Conservation (phyloP, 345 rosid species). For the Kernera saxatilis region DNA sequence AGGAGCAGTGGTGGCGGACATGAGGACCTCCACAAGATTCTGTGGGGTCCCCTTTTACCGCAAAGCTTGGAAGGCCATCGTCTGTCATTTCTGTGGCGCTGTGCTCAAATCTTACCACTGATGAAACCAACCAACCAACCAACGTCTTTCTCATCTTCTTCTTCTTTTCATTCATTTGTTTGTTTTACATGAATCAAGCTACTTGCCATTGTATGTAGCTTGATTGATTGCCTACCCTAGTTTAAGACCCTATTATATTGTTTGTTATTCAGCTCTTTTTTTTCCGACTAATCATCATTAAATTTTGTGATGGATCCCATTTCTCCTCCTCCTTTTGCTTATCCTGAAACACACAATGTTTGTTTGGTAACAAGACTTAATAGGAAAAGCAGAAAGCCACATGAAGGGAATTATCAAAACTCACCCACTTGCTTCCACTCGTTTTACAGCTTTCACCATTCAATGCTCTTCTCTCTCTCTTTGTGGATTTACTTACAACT, state of each 20-base stretch:
- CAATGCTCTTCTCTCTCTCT: neutral
- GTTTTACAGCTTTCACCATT: slow-evolving; percentile 19
- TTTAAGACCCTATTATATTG: neutral
- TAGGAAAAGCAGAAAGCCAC: slow-evolving; percentile 11
- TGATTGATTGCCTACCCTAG: slow-evolving; percentile 6
- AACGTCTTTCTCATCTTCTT: neutral
- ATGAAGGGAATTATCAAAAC: slow-evolving; percentile 4
- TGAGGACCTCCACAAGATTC: slow-evolving; percentile 78
- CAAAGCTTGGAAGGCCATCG: slow-evolving; percentile 80
- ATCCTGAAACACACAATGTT: neutral
- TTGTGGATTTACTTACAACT: too few species aligned
- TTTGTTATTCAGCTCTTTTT: neutral
- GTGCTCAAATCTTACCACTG: slow-evolving; percentile 70
- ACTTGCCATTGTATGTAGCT: slow-evolving; percentile 24
- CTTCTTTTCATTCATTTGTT: slow-evolving; percentile 18
- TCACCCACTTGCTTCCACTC: slow-evolving; percentile 3
- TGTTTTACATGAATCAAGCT: slow-evolving; percentile 4
- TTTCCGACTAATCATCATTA: neutral
- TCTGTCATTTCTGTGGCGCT: slow-evolving; percentile 85
- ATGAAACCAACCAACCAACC: neutral
- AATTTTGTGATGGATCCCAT: neutral
- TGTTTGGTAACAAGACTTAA: slow-evolving; percentile 15
- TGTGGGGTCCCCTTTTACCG: slow-evolving; percentile 79
- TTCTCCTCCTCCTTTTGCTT: neutral
- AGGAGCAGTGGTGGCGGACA: slow-evolving; percentile 95